Percentiles rank a stretch among this genome's conserved stretches.
Conservation (phyloP, 1,284 basidiomycete genomes). For the Moesziomyces parantarcticus region DNA sequence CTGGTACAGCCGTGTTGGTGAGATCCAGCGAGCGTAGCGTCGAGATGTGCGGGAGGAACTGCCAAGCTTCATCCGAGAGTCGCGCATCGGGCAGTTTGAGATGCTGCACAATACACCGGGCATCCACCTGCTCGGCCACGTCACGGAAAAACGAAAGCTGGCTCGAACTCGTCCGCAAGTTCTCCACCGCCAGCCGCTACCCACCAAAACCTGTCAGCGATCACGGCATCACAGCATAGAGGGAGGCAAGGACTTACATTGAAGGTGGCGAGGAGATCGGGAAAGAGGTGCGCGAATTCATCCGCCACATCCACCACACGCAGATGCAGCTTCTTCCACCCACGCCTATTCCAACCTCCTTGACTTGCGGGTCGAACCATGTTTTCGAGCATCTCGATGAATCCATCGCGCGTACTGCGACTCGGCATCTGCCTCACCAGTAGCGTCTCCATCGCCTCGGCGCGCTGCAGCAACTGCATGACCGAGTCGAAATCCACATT, state of each 20-base stretch:
- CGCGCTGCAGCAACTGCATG: slow-evolving; percentile 5
- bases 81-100: slow-evolving; percentile 18
- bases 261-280: slow-evolving; percentile 13
- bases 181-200: slow-evolving; percentile 13
- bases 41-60: slow-evolving; percentile 11
- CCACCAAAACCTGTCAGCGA: not conserved
- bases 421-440: slow-evolving; percentile 22
- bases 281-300: slow-evolving; percentile 25
- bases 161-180: slow-evolving; percentile 18
- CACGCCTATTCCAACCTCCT: slow-evolving; percentile 4
- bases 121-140: slow-evolving; percentile 3
- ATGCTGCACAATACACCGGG: slow-evolving; percentile 9
- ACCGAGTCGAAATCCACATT: slow-evolving; percentile 22
- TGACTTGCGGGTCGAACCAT: not conserved
- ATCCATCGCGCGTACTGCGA: slow-evolving; percentile 18
- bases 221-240: not conserved
- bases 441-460: slow-evolving; percentile 14
- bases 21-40: slow-evolving; percentile 24
- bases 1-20: slow-evolving; percentile 24
- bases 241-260: slow-evolving; percentile 5
- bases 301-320: slow-evolving; percentile 21
- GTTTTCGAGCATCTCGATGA: slow-evolving; percentile 16
- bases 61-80: slow-evolving; percentile 22
- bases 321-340: slow-evolving; percentile 18
- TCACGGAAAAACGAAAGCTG: slow-evolving; percentile 15